Base-by-base conservation (phyloP, 768 basidiomycete species). In the Piloderma croceum region DNA sequence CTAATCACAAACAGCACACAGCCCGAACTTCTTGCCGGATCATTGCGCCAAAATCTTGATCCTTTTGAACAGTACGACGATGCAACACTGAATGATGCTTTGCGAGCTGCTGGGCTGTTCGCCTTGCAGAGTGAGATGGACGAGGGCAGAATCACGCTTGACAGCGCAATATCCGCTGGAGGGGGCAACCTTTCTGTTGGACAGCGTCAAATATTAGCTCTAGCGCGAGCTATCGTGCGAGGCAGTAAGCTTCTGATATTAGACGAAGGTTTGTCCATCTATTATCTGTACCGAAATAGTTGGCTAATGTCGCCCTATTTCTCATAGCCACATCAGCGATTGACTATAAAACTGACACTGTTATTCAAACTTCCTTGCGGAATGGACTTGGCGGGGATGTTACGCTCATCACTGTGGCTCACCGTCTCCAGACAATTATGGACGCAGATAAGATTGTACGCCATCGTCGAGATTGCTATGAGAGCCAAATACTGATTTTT, bases 51-150 rank as follows among this genome's bases (percentile, higher is more conserved):
- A 42, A 75, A 70, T 50, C 58, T 76, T 19, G 75, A 76, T 52
- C 70, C 71, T 4, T 76, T 74, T 48, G 62, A 56, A 4, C 65
- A 76, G 46, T 58, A 68, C 41, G 69, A 74, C 31, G 73, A 76
- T 38, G 59, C 62, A 3, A 56, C 56, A 1, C 52, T 73, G 11
- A 59, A 70, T 44, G 57, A 59, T 18, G 67, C 66, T 73, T 54
- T 78, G 21, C 63, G 62, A 17, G 51, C 69, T 3, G 67, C 67
- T 1, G 71, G 70, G 5, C 54, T 67, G 6, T 60, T 57, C 38
- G 40, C 45, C 13, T 31, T 59, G 13, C 58, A 60, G 34, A 39
- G 42, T 15, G 50, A 47, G 21, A 43, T 21, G 19, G 54, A 52
- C 10, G 53, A 55, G 17, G 43, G 38, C 33, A 44, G 53, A 5